These are phyloP conservation scores for Prunus dulcis DNA, from an alignment of 306 rosid genomes.

Conservation along the genomic window DNA sequence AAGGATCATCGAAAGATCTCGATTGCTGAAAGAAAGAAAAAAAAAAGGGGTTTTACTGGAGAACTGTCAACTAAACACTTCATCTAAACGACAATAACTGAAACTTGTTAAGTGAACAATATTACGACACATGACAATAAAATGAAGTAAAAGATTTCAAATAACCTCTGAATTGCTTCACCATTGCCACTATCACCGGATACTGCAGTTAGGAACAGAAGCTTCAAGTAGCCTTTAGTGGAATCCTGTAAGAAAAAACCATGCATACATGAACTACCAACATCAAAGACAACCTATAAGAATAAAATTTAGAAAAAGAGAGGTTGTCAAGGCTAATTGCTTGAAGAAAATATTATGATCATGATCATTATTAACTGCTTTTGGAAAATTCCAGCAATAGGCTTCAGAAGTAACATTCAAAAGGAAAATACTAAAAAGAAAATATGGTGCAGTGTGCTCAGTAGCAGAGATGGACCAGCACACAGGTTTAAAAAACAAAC, in stretches of 20 bases:
- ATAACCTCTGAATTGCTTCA: constrained; percentile 93
- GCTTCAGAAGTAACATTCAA: neutral
- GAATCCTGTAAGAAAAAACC: constrained; percentile 64
- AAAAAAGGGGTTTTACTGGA: neutral
- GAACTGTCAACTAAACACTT: constrained; percentile 7
- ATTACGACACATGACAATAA: constrained; percentile 3
- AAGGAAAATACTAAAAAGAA: neutral
- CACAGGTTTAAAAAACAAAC: neutral
- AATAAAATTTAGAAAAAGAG: neutral
- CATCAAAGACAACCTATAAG: neutral
- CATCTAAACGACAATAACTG: constrained; percentile 11
- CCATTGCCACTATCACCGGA: constrained; percentile 81
- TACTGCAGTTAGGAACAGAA: constrained; percentile 86
- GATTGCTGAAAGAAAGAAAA: constrained; percentile 54
- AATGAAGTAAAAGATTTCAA: constrained; percentile 11
- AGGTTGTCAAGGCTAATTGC: neutral
- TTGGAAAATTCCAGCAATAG: neutral
- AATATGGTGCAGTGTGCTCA: neutral
- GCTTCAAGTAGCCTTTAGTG: constrained; percentile 90
- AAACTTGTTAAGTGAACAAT: constrained; percentile 18
- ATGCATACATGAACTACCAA: neutral
- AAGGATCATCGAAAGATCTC: constrained; percentile 99
- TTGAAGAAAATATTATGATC: neutral
- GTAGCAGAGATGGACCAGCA: neutral
- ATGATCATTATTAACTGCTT: neutral